Conservation (phyloP, 176 grass and related monocot species). For the Oryza officinalis region DNA sequence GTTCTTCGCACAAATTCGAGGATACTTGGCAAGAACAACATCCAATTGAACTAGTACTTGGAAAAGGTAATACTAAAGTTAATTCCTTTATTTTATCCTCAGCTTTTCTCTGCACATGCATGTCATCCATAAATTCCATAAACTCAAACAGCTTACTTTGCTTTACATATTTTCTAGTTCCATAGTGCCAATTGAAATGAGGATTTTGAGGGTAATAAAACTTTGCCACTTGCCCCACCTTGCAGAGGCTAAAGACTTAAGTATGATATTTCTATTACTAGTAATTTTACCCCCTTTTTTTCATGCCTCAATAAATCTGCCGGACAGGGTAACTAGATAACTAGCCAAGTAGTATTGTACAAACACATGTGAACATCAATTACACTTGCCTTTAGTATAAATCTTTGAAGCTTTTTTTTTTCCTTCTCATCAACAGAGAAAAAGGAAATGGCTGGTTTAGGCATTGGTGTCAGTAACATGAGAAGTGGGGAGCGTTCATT, state of each 20-base stretch:
- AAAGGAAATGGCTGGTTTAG: slow-evolving; percentile 70
- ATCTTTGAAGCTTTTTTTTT: background rate
- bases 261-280: background rate
- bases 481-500: slow-evolving; percentile 64
- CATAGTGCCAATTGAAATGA: background rate
- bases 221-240: background rate
- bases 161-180: slow-evolving; percentile 14
- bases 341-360: background rate
- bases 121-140: slow-evolving; percentile 12
- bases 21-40: slow-evolving; percentile 97
- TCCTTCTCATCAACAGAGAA: slow-evolving; percentile 59
- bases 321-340: background rate
- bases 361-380: background rate
- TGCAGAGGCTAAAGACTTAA: background rate
- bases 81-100: slow-evolving; percentile 25
- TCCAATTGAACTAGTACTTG: slow-evolving; percentile 73
- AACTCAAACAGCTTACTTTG: slow-evolving; percentile 2
- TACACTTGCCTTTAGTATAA: slow-evolving; percentile 23
- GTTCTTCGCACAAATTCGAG: slow-evolving; percentile 83
- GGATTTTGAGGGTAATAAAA: background rate
- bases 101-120: background rate
- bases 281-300: background rate
- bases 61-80: slow-evolving; percentile 60
- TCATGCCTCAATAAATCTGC: slow-evolving; percentile 5
- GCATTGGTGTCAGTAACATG: slow-evolving; percentile 86